Evolutionary conservation across 345 rosid species (phyloP).

Genomic region (Gossypium raimondii): DNA sequence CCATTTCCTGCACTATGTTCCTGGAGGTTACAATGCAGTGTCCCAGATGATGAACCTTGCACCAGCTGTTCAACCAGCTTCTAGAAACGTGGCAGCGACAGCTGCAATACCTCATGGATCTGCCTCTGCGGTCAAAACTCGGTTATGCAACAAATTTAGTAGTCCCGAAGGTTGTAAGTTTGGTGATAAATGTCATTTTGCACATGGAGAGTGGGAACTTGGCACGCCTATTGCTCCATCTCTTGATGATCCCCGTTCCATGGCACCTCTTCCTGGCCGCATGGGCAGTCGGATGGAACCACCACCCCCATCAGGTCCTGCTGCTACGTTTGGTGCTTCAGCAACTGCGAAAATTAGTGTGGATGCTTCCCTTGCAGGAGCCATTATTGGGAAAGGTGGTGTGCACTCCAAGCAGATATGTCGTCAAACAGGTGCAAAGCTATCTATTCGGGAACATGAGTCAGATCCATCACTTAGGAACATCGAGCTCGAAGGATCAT

Average conservation of each 20-base stretch:
- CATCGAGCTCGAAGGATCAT: conserved; percentile 77
- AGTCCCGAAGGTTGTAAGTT: conserved; percentile 67
- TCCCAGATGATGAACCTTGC: conserved; percentile 72
- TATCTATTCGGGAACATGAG: conserved; percentile 70
- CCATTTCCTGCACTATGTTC: conserved; percentile 75
- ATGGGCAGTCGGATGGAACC: conserved; percentile 41
- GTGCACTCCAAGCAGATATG: conserved; percentile 70
- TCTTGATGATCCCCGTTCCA: conserved; percentile 43
- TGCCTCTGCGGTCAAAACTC: conserved; percentile 37
- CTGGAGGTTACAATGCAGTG: conserved; percentile 75
- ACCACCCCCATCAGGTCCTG: conserved; percentile 35
- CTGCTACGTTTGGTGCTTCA: conserved; percentile 59
- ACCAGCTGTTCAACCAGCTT: conserved; percentile 17
- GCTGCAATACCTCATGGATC: conserved; percentile 30
- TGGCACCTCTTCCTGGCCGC: conserved; percentile 42
- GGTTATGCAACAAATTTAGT: conserved; percentile 58
- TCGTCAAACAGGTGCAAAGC: conserved; percentile 69
- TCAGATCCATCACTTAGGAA: conserved; percentile 55
- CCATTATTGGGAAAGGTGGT: conserved; percentile 82
- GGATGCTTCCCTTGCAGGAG: conserved; percentile 78
- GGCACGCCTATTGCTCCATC: conserved; percentile 43
- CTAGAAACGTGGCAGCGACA: conserved; percentile 42
- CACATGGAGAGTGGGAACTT: conserved; percentile 75
- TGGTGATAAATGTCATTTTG: conserved; percentile 71
- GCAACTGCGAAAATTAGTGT: conserved; percentile 46